phyloP scores from a whole-genome alignment of 2,329 filamentous ascomycete species.

The Sarocladium strictum region DNA sequence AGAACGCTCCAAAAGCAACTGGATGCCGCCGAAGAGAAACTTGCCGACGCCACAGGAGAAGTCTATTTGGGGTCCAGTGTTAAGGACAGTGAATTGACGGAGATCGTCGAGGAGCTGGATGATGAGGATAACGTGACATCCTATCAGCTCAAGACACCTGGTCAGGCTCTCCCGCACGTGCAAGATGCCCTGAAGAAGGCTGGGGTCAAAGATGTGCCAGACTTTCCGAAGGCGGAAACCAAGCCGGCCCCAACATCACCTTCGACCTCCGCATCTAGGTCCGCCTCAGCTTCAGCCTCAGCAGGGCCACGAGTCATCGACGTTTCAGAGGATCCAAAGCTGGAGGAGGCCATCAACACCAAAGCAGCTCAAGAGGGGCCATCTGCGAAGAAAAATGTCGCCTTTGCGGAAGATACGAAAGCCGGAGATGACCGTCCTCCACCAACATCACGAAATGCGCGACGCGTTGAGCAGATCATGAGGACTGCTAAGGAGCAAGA shows the following conservation, averaged over 20 bases:
- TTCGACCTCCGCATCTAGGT: not conserved
- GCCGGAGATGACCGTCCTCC: constrained; percentile 14
- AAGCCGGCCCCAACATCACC: not conserved
- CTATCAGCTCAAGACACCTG: constrained; percentile 59
- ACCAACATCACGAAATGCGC: constrained; percentile 31
- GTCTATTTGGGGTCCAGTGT: constrained; percentile 46
- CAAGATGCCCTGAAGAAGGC: constrained; percentile 69
- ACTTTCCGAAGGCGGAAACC: constrained; percentile 11
- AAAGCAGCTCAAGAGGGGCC: not conserved
- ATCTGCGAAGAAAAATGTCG: constrained; percentile 49
- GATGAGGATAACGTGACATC: constrained; percentile 82
- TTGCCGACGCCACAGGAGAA: constrained; percentile 53
- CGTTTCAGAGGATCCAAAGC: not conserved
- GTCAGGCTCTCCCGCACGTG: constrained; percentile 60
- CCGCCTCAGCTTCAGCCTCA: not conserved
- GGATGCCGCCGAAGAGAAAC: constrained; percentile 60
- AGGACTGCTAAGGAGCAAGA: constrained; percentile 50
- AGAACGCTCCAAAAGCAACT: constrained; percentile 68
- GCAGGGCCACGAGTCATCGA: not conserved
- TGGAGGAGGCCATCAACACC: not conserved
- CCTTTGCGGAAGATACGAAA: constrained; percentile 58
- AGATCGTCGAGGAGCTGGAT: constrained; percentile 89
- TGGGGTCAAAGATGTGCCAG: constrained; percentile 51
- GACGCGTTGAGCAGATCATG: constrained; percentile 51
- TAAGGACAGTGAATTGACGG: constrained; percentile 68